Evolutionary conservation across 2,329 filamentous ascomycete species (phyloP).

Genomic region (Myriosclerotinia scirpicola): DNA sequence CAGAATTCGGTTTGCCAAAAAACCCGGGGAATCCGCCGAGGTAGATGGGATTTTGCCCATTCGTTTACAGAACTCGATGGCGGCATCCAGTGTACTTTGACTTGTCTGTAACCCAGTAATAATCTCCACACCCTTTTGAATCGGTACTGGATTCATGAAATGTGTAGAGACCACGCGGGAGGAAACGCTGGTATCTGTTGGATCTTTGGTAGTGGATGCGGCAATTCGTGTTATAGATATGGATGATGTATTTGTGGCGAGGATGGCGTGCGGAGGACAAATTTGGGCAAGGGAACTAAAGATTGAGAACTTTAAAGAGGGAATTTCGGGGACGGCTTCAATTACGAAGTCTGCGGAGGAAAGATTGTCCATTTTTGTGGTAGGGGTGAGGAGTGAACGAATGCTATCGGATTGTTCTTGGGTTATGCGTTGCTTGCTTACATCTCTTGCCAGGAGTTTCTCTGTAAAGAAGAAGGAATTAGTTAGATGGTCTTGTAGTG

Average conservation of each 20-base stretch:
- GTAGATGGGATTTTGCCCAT: conserved; percentile 93
- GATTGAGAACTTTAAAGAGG: conserved; percentile 81
- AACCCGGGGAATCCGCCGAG: conserved; percentile 87
- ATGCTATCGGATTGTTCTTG: conserved; percentile 75
- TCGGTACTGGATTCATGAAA: conserved; percentile 98
- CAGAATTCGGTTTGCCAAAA: conserved; percentile 92
- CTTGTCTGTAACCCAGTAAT: conserved; percentile 94
- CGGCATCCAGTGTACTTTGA: conserved; percentile 74
- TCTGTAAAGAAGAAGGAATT: conserved; percentile 51
- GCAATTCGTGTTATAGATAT: conserved; percentile 97
- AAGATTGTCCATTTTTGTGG: conserved; percentile 74
- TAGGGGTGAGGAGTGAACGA: conserved; percentile 66
- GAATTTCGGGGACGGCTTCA: conserved; percentile 93
- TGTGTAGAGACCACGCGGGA: conserved; percentile 93
- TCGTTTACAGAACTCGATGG: conserved; percentile 79
- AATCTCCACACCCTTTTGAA: conserved; percentile 97
- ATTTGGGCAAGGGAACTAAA: conserved; percentile 81
- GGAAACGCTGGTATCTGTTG: conserved; percentile 75
- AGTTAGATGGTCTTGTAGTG: not conserved
- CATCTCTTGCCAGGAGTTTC: conserved; percentile 90
- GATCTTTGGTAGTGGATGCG: conserved; percentile 75
- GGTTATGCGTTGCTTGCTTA: conserved; percentile 81
- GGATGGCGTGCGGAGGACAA: conserved; percentile 79
- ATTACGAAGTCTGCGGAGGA: conserved; percentile 93
- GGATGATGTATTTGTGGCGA: conserved; percentile 98